Base-by-base conservation (phyloP, 1,284 basidiomycete genomes). In the Cutaneotrichosporon cutaneum region DNA sequence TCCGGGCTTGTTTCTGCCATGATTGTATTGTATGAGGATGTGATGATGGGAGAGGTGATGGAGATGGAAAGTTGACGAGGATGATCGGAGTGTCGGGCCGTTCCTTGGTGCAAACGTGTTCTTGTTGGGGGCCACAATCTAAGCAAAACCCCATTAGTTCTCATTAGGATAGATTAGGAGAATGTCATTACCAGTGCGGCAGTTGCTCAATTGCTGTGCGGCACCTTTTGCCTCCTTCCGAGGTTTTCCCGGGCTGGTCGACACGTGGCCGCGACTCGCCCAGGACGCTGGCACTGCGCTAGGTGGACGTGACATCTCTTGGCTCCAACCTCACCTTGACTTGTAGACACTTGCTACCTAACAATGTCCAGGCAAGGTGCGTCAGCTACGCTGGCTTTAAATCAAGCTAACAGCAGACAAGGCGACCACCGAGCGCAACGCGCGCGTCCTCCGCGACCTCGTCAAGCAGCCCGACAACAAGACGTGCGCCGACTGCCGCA, bases 391-490 rank as follows among this genome's bases (percentile, higher is more conserved):
- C 5, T 5, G 21, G 26, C 48, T 7, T n/a, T 6, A 18, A 3
- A 3, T 16, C 5, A 11, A 9, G 13, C 70, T 73, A 59, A 73
- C 58, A 26, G 18, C 45, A 80, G 92, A 94, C 82, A 92, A 90
- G 76, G 85, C 88, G 0, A 92, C 88, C 0, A 90, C 89, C 4
- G 92, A 94, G 63, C 82, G 85, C 63, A 85, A 91, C 74, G 83
- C 91, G 36, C 85, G 85, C 61, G 88, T 85, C 16, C 84, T 96
- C 18, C 83, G 92, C 55, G 92, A 93, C 70, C 84, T 95, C 35
- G 85, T 96, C 59, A 94, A 90, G 77, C 83, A 83, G 54, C 89
- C 91, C 24, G 93, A 95, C 68, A 99, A 98, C 82, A 98, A 95
- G 81, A 79, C 89, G 22, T 97, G 94, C 71, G 90, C 90, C 0